Percentiles rank a stretch among this genome's conserved stretches.
These are phyloP conservation scores for Lactarius hengduanensis DNA, from an alignment of 768 basidiomycete species.

Conservation along the genomic window DNA sequence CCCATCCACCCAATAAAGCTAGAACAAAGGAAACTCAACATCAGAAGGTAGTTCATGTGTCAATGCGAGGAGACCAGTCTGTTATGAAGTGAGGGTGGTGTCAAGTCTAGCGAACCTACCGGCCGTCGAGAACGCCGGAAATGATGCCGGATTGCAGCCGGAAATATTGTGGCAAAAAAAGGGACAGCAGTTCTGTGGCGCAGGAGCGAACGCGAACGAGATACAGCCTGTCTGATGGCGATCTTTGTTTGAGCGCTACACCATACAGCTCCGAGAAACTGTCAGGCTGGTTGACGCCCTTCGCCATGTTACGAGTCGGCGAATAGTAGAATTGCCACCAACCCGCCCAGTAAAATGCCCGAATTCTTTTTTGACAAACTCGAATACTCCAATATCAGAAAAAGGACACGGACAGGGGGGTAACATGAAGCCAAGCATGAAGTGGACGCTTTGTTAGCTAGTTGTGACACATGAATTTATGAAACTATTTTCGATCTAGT, in stretches of 20 bases:
- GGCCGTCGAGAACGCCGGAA: too few species aligned
- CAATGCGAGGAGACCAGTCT: too few species aligned
- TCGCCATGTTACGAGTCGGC: too few species aligned
- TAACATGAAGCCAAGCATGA: too few species aligned
- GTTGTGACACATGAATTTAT: background rate
- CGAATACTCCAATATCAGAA: background rate
- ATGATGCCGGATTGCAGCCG: too few species aligned
- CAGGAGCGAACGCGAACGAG: background rate
- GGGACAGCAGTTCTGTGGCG: background rate
- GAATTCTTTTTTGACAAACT: background rate
- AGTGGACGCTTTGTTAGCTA: background rate
- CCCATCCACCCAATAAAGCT: too few species aligned
- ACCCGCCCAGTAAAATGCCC: background rate
- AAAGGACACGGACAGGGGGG: background rate
- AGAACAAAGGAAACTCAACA: too few species aligned
- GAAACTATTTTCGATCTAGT: background rate
- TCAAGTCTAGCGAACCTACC: too few species aligned
- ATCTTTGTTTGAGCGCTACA: too few species aligned
- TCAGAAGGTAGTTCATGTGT: too few species aligned
- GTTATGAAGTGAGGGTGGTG: too few species aligned
- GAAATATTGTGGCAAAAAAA: background rate
- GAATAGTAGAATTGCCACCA: background rate
- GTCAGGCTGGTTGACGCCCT: background rate
- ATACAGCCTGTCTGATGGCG: too few species aligned
- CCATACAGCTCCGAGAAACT: background rate